Base-by-base conservation (phyloP, 352 stramenopile species). In the Phytopythium boreale region DNA sequence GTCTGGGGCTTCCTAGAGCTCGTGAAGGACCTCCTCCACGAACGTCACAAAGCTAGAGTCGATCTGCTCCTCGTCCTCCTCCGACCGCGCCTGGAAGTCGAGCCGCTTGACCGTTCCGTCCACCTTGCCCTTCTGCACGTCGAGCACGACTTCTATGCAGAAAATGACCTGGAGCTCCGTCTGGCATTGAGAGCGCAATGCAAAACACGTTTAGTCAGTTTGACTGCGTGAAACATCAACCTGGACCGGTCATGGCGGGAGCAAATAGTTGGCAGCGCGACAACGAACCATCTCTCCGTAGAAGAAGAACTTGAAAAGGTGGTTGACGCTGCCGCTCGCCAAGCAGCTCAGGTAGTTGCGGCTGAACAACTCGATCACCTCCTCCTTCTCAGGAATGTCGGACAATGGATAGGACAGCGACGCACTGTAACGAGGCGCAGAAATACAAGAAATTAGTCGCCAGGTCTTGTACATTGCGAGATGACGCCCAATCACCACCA, bases 261-360 rank as follows among this genome's bases (percentile, higher is more conserved):
- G 15, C 11, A 51, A 55, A 26, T 17, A 69, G 52, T 36, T 50
- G 26, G 9, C 19, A 55, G 27, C 44, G 17, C 26, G 10, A 70
- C 8, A 61, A 31, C 53, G 14, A 74, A 93, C 86, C 88, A 93
- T 92, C 73, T 94, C 83, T 12, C 77, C 84, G 50, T 83, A 94
- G 65, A 96, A 96, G 71, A 87, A 96, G 52, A 96, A 96, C 67
- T 96, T 96, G 72, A 93, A 74, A 22, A 89, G 57, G 47, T 79
- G 80, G 19, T 90, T 70, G 43, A 94, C 66, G 17, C 77, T 76
- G 17, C 88, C 88, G 57, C 84, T 93, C 24, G 88, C 88, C 62
- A 96, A 70, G 72, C 88, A 96, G 70, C 74, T 83, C 46, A 96
- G 62, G 36, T 74, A 84, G 49, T 92, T 87, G 52, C 75, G 76